These are phyloP conservation scores for Vaccinium darrowii DNA, from an alignment of 148 eudicot genomes.

Conservation along the genomic window DNA sequence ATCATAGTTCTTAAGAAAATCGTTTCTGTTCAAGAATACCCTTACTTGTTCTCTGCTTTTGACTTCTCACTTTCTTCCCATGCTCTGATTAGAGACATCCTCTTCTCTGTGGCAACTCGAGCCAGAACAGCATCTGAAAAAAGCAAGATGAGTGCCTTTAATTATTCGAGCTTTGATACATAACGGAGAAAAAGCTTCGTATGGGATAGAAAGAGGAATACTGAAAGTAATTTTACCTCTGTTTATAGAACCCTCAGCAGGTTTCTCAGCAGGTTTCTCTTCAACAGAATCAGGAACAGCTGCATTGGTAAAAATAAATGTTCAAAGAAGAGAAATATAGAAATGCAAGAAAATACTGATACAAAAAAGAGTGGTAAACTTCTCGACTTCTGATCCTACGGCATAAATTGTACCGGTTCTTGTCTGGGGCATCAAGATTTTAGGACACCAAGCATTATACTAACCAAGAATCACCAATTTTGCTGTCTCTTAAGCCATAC, in stretches of 20 bases:
- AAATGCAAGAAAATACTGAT: neutral
- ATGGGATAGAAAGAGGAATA: neutral
- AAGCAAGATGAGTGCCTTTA: neutral
- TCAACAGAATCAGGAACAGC: slow-evolving; percentile 39
- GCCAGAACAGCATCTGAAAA: slow-evolving; percentile 67
- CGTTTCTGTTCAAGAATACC: neutral
- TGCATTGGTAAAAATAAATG: slow-evolving; percentile 7
- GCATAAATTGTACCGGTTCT: neutral
- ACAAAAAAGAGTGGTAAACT: neutral
- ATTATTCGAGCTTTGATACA: neutral
- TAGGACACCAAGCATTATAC: neutral
- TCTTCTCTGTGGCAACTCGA: slow-evolving; percentile 72
- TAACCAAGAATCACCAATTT: neutral
- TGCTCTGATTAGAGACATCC: slow-evolving; percentile 72
- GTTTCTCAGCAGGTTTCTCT: slow-evolving; percentile 56
- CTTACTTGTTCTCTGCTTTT: slow-evolving; percentile 89
- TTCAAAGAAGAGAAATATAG: neutral
- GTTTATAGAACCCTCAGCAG: slow-evolving; percentile 54
- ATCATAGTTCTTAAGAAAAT: neutral
- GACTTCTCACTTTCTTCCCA: slow-evolving; percentile 96
- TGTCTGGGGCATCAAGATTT: neutral
- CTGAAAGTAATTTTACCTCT: slow-evolving; percentile 47
- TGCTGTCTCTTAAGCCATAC: neutral
- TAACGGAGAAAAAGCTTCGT: neutral
- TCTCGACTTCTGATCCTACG: neutral